Evolutionary conservation across 306 rosid species (phyloP).

Genomic region (Phaseolus lunatus): DNA sequence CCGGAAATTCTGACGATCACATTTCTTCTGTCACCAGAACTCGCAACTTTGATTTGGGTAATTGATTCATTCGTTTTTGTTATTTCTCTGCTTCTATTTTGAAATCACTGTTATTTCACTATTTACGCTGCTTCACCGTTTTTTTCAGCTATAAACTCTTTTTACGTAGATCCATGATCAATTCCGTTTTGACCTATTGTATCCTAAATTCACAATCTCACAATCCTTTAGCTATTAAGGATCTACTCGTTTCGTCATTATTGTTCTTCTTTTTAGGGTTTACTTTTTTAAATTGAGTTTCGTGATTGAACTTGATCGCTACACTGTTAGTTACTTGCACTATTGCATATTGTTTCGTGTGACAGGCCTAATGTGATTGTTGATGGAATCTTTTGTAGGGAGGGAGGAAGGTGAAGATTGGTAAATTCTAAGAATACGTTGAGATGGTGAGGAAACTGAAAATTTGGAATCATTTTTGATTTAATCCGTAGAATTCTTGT

Average conservation of each 20-base stretch:
- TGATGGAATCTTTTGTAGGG: slow-evolving; percentile 27
- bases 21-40: background rate
- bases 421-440: slow-evolving; percentile 19
- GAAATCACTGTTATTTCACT: background rate
- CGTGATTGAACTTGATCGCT: slow-evolving; percentile 2
- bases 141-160: background rate
- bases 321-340: background rate
- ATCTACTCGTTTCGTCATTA: slow-evolving; percentile 5
- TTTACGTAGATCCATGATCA: slow-evolving; percentile 11
- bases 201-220: background rate
- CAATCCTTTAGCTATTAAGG: background rate
- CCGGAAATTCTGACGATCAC: background rate
- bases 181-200: background rate
- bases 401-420: slow-evolving; percentile 38
- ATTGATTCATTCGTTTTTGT: background rate
- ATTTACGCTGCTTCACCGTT: background rate
- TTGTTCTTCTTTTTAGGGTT: slow-evolving; percentile 24
- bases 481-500: background rate
- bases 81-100: background rate
- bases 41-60: slow-evolving; percentile 16
- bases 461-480: background rate
- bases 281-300: background rate
- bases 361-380: slow-evolving; percentile 26
- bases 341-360: background rate
- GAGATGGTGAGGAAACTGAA: slow-evolving; percentile 44